Evolutionary conservation across 1,284 basidiomycete genomes (phyloP), one percentile per base, ranked within the genome.

Genomic region (Naganishia liquefaciens): DNA sequence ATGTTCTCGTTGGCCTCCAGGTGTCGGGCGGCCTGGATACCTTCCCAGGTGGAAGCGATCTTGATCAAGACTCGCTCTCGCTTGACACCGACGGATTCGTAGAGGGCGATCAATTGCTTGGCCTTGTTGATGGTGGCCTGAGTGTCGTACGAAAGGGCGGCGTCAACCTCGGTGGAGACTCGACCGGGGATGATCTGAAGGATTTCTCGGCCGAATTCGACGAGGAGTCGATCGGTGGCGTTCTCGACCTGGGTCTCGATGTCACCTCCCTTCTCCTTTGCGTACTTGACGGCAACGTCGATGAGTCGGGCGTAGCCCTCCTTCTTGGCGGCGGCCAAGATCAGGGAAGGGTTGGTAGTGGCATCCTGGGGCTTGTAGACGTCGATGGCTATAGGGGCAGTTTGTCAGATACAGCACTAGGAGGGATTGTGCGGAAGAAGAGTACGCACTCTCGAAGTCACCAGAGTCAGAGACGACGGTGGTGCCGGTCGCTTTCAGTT

Each of bases 11-110:
- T 88, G 71, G 86, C 80, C 84, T 99, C 95, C 73, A 99, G 89
- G 81, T 95, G 89, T 70, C 92, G 87, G 54, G 95, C 95, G 70
- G 95, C 95, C 81, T 98, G 95, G 82, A 99, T 99, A 82, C 95
- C 96, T 81, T 98, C 95, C 91, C 92, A 99, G 60, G 94, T 96
- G 44, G 95, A 96, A 37, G 95, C 95, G 74, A 99, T 96, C 85
- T 73, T 54, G 88, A 99, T 97, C 74, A 99, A 84, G 69, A 97
- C 83, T 69, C 95, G 92, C 68, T 98, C 93, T 81, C 91, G 92
- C 79, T 86, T 83, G 81, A 99, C 86, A 69, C 95, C 95, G 68
- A 91, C 80, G 40, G 88, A 89, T 66, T 95, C 85, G 85, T 99
- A 99, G 69, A 99, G 88, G 42, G 86, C 86, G 75, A 99, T 98